A percentile compares a stretch with the other conserved stretches of the same genome.
These are phyloP conservation scores for Exophiala bonariae DNA, from an alignment of 2,329 filamentous ascomycete genomes.

Conservation along the genomic window DNA sequence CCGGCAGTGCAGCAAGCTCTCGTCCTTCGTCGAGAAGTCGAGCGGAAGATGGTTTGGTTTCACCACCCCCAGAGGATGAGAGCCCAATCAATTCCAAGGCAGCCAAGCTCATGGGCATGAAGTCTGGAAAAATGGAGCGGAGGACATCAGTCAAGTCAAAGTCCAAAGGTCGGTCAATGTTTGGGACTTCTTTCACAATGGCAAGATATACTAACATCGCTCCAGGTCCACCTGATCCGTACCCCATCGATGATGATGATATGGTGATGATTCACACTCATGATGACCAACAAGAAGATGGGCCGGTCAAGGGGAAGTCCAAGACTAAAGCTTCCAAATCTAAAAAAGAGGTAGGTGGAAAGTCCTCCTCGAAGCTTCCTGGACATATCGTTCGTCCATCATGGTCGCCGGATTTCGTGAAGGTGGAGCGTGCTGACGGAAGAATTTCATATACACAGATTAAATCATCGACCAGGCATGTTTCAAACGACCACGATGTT, in stretches of 20 bases:
- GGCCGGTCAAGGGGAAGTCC: conserved; percentile 34
- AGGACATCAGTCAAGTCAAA: conserved; percentile 55
- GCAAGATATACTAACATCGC: conserved; percentile 13
- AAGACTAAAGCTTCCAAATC: conserved; percentile 37
- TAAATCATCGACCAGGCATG: conserved; percentile 28
- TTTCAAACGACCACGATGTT: conserved; percentile 48
- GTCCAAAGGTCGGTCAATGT: conserved; percentile 18
- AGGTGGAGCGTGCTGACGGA: conserved; percentile 24
- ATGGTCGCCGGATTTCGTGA: conserved; percentile 24
- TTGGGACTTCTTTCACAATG: background rate
- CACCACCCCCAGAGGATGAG: conserved; percentile 70
- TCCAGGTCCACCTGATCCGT: conserved; percentile 52
- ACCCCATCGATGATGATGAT: conserved; percentile 65
- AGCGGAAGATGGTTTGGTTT: conserved; percentile 69
- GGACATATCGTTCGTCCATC: conserved; percentile 15
- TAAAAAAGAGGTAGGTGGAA: conserved; percentile 37
- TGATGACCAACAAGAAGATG: conserved; percentile 38
- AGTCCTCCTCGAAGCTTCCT: conserved; percentile 14
- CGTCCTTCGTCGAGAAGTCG: conserved; percentile 62
- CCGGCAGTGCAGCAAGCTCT: conserved; percentile 56
- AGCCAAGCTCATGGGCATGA: conserved; percentile 71
- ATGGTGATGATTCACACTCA: conserved; percentile 57
- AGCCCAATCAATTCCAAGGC: conserved; percentile 71
- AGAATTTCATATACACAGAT: conserved; percentile 29
- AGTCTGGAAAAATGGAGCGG: conserved; percentile 48